Conservation (phyloP, 768 basidiomycete genomes). For the Sutorius australiensis region DNA sequence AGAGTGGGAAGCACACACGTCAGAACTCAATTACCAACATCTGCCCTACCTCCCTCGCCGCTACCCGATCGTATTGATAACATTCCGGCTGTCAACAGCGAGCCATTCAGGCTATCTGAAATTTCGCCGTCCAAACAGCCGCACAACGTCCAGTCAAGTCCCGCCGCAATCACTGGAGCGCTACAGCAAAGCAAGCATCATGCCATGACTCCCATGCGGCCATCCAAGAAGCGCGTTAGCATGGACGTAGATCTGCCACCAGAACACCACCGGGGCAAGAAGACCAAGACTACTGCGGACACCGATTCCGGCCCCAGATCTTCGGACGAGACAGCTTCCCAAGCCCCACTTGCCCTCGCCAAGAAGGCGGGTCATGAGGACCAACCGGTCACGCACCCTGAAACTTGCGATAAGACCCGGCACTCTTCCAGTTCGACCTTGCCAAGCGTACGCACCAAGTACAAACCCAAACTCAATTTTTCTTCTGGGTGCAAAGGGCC, state of each 20-base stretch:
- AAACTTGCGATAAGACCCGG: slow-evolving; percentile 4
- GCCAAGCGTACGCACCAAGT: slow-evolving; percentile 31
- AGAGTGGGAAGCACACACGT: slow-evolving; percentile 2
- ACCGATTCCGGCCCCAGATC: slow-evolving; percentile 15
- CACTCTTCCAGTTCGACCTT: slow-evolving; percentile 9
- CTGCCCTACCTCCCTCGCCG: neutral
- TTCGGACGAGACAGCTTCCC: slow-evolving; percentile 11
- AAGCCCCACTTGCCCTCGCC: neutral
- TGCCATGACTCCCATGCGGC: slow-evolving; percentile 39
- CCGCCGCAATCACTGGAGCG: slow-evolving; percentile 9
- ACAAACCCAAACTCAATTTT: slow-evolving; percentile 18
- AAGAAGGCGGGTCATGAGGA: slow-evolving; percentile 8
- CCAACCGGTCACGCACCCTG: neutral
- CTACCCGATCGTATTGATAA: neutral
- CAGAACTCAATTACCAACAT: slow-evolving; percentile 7
- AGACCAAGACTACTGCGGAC: slow-evolving; percentile 25
- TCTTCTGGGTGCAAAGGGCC: slow-evolving; percentile 16
- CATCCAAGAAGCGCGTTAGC: slow-evolving; percentile 46
- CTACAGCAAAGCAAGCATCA: slow-evolving; percentile 17
- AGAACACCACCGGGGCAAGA: slow-evolving; percentile 28
- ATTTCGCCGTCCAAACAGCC: slow-evolving; percentile 42
- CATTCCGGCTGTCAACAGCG: neutral
- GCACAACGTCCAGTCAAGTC: neutral
- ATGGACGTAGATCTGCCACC: slow-evolving; percentile 22
- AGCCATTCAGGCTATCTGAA: slow-evolving; percentile 46